Base-by-base conservation (phyloP, 2,329 filamentous ascomycete genomes). In the Fusarium goolgardi region DNA sequence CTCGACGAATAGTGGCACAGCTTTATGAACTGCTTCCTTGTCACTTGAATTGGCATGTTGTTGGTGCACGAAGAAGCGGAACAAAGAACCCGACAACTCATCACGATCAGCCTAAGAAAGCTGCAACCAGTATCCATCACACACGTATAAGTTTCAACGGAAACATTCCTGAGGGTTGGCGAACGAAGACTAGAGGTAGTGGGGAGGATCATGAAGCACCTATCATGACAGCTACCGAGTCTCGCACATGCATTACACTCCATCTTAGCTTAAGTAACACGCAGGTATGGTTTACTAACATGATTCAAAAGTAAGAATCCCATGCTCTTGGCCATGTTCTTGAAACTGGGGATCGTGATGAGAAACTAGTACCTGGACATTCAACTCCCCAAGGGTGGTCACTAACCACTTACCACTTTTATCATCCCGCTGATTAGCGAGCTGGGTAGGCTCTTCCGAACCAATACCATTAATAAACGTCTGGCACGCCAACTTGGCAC, bases 391-490 rank as follows among this genome's bases (percentile, higher is more conserved):
- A 15, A 37, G 45, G 23, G 25, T 39, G 18, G 23, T 45, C 10
- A 18, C 32, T 16, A 27, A 25, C 39, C 25, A 49, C 21, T 31
- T 49, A 39, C 34, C 47, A 56, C 46, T 51, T 59, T 16, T 45
- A 23, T 46, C 57, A 56, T 66, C 55, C 58, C 51, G 55, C 47
- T 60, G 41, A 43, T 63, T 60, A 65, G 27, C 56, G 55, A 59
- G 46, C 21, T 60, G 54, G 47, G 44, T 40, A 47, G 41, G 46
- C 20, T 47, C 35, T 46, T 46, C 25, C 12, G 29, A 37, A 20
- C 50, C 43, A 63, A 63, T 56, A 6, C 5, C 13, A 40, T 20
- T 11, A 29, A 51, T 20, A 40, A 50, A 25, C 27, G 6, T 40
- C 34, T 27, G 47, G 18, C 34, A 40, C 6, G 10, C n/a, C 12